Conservation (phyloP, 1,284 basidiomycete species). For the Grifola frondosa region DNA sequence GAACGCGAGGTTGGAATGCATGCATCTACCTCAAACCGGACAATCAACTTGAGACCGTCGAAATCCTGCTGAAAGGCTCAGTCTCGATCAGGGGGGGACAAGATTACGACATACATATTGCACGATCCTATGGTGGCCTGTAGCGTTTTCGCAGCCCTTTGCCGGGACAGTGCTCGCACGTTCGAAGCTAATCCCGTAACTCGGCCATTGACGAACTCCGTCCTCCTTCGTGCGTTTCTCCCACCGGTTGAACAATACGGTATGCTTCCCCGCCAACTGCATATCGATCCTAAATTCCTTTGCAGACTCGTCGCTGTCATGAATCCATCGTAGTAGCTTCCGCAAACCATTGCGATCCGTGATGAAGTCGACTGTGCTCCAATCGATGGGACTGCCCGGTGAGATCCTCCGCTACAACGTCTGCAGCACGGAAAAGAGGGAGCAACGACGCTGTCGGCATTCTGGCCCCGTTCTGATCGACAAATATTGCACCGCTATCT, state of each 20-base stretch:
- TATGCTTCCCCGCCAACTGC: conserved; percentile 51
- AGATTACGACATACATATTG: conserved; percentile 17
- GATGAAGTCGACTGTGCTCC: conserved; percentile 51
- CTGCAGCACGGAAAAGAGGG: conserved; percentile 51
- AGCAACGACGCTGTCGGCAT: conserved; percentile 42
- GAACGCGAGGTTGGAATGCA: conserved; percentile 11
- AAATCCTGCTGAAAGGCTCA: conserved; percentile 17
- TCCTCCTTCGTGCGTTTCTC: too few relatives aligned
- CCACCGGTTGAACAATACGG: conserved; percentile 49
- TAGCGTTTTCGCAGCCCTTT: conserved; percentile 6
- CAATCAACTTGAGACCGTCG: conserved; percentile 27
- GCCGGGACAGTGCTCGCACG: background rate
- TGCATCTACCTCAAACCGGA: conserved; percentile 33
- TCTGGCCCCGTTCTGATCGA: conserved; percentile 52
- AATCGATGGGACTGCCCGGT: conserved; percentile 36
- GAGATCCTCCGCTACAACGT: conserved; percentile 34
- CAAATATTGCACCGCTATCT: conserved; percentile 43
- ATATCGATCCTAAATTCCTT: conserved; percentile 61
- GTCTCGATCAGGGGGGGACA: too few relatives aligned
- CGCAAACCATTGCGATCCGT: conserved; percentile 61
- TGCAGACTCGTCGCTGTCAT: conserved; percentile 24
- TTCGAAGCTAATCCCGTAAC: too few relatives aligned
- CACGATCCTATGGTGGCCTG: conserved; percentile 12
- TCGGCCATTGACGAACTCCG: too few relatives aligned
- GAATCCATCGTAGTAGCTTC: conserved; percentile 56